Base-by-base conservation (phyloP, 768 basidiomycete genomes). In the Paxillus involutus region DNA sequence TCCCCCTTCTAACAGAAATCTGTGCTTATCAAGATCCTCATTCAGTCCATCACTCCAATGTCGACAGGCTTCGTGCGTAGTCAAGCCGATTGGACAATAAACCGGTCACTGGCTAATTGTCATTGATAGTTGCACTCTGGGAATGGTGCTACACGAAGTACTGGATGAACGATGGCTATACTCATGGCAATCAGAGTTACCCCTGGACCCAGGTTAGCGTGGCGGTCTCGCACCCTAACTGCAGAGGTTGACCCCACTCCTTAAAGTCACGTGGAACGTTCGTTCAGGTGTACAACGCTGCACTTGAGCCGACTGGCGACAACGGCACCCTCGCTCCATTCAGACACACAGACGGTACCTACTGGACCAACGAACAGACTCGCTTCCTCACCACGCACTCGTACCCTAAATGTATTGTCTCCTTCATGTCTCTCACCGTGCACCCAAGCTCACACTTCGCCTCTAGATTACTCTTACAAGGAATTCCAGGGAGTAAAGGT, bases 81-180 rank as follows among this genome's bases (percentile, higher is more conserved):
- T 33, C 33, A 11, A 3, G 8, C 11, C 16, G 32, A 10, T 29
- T 0, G 11, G 21, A 14, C 24, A 17, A 24, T 41, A 10, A 14
- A 33, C 11, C 2, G 32, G 21, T 19, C 29, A 8, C 14, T 21
- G n/a, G 11, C 37, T 64, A 13, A 51, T 16, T 40, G 13, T 26
- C n/a, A 12, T 16, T 44, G 17, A 7, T 24, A 68, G 67, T 58
- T 30, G 67, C 67, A 6, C 44, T 68, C 43, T 68, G 67, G 67
- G 67, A 68, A 17, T 68, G 68, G 63, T 65, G 58, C 47, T 68
- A 68, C 49, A 47, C 53, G 3, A 51, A 63, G 5, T 65, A 67
- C 36, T 70, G 68, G 67, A 67, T 68, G 68, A 56, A 51, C n/a
- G 29, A 44, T 8, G 68, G 68, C 12, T 69, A 63, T 43, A 53